Evolutionary conservation across 805 yeast genomes (phyloP).

Genomic region (Candida golubevii): DNA sequence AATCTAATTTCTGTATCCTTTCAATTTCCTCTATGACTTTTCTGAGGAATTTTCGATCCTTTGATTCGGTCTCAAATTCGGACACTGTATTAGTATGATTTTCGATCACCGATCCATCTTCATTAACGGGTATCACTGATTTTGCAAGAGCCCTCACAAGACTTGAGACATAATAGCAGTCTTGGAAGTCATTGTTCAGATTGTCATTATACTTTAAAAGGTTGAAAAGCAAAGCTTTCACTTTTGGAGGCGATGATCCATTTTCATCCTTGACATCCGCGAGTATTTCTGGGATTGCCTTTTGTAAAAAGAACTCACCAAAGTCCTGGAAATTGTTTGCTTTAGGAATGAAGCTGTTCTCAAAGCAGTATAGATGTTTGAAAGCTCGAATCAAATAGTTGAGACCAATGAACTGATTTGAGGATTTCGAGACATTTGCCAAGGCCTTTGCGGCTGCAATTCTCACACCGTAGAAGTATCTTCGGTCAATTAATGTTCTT

Average conservation of each 20-base stretch:
- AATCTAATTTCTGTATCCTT: conserved; percentile 74
- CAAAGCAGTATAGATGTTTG: conserved; percentile 68
- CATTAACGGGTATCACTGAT: conserved; percentile 20
- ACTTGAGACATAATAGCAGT: conserved; percentile 58
- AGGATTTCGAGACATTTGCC: conserved; percentile 59
- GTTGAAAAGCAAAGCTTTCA: conserved; percentile 62
- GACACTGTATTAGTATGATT: not conserved
- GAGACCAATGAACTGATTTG: conserved; percentile 66
- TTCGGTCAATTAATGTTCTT: conserved; percentile 74
- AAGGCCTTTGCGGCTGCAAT: conserved; percentile 81
- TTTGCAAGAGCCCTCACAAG: conserved; percentile 53
- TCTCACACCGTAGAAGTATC: conserved; percentile 88
- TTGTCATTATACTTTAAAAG: conserved; percentile 83
- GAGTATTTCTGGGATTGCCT: conserved; percentile 60
- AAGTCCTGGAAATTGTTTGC: conserved; percentile 80
- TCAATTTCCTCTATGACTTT: conserved; percentile 59
- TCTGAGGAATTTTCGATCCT: conserved; percentile 18
- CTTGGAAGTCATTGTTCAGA: conserved; percentile 70
- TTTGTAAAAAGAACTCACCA: conserved; percentile 63
- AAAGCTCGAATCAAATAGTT: conserved; percentile 68
- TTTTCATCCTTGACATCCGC: conserved; percentile 56
- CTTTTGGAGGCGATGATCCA: conserved; percentile 54
- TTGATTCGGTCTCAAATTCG: conserved; percentile 9
- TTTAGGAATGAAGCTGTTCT: conserved; percentile 55
- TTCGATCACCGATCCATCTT: conserved; percentile 7